Evolutionary conservation across 495 filamentous ascomycete species (phyloP), one percentile per base, ranked within the genome.

Genomic region (Penicillium lagena): DNA sequence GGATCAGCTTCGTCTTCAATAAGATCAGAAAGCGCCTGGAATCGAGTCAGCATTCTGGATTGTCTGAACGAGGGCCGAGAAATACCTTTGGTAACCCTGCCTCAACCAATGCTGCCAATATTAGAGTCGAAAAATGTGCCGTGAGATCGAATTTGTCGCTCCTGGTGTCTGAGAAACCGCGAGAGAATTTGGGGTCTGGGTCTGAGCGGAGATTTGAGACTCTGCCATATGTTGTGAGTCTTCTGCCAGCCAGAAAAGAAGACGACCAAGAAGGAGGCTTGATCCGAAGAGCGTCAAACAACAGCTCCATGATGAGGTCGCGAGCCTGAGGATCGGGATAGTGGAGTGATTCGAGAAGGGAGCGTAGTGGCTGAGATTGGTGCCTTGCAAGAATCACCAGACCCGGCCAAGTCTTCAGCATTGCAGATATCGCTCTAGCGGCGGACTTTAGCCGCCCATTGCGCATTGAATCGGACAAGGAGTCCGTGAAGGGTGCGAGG

Each of bases 251-350:
- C 37, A 98, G 77, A 57, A 95, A 98, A 13, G 89, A 94, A 1
- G 89, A 89, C 22, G 91, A 91, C 94, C 94, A 98, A 1, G 89
- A 91, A 7, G 93, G 93, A 14, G 90, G 82, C 56, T 95, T 96
- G 59, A 98, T 96, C 35, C 89, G 82, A 47, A 98, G 74, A 15
- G 96, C 79, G 45, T 90, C 89, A 61, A 91, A 96, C 35, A 98
- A 67, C 7, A 98, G 70, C 54, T 97, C 93, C 50, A 97, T 70
- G 35, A 96, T 76, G 17, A 70, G 62, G 68, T 86, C 68, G 72
- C 86, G 54, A 71, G 80, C 57, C n/a, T 76, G 69, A 2, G 81
- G 70, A 37, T 79, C 78, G 10, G 85, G 80, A 39, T 90, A 81
- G 42, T 88, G 80, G 46, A 96, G 73, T 29, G 86, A 88, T 9